These are phyloP conservation scores for Triadica sebifera DNA, from an alignment of 345 rosid species.

Conservation along the genomic window DNA sequence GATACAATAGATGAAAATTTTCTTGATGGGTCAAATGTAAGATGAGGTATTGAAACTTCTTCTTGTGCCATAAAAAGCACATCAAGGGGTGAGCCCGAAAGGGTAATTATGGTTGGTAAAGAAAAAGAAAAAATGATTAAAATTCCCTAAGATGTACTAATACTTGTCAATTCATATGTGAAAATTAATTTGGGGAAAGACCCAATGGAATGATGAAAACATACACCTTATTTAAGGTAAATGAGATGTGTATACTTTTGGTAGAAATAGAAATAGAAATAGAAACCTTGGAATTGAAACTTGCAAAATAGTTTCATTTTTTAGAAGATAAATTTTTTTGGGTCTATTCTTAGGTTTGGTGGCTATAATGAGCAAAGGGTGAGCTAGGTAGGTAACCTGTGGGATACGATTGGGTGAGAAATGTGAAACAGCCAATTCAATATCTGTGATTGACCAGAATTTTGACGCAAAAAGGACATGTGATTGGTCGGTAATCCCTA, in stretches of 20 bases:
- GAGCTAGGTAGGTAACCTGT: conserved; percentile 7
- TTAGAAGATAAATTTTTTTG: neutral
- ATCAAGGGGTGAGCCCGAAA: neutral
- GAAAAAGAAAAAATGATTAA: neutral
- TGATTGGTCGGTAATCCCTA: conserved; percentile 22
- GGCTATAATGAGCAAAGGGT: neutral
- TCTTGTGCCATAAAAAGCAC: neutral
- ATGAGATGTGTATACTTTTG: neutral
- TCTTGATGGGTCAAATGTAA: conserved; percentile 3
- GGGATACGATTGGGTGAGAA: neutral
- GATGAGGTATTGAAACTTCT: neutral
- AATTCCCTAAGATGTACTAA: neutral
- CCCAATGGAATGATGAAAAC: neutral
- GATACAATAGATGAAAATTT: neutral
- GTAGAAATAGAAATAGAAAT: neutral
- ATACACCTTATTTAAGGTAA: neutral
- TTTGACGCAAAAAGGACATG: conserved; percentile 18
- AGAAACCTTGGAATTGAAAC: neutral
- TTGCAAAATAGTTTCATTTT: neutral
- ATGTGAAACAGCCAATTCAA: neutral
- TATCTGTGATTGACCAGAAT: neutral
- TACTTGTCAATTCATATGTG: neutral
- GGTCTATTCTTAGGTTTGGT: neutral
- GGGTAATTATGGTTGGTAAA: conserved; percentile 12
- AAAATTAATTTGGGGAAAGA: too few relatives aligned